A percentile compares a stretch with the other conserved stretches of the same genome.
These are phyloP conservation scores for Sugiyamaella xylanicola DNA, from an alignment of 1,139 yeast species.

Conservation along the genomic window DNA sequence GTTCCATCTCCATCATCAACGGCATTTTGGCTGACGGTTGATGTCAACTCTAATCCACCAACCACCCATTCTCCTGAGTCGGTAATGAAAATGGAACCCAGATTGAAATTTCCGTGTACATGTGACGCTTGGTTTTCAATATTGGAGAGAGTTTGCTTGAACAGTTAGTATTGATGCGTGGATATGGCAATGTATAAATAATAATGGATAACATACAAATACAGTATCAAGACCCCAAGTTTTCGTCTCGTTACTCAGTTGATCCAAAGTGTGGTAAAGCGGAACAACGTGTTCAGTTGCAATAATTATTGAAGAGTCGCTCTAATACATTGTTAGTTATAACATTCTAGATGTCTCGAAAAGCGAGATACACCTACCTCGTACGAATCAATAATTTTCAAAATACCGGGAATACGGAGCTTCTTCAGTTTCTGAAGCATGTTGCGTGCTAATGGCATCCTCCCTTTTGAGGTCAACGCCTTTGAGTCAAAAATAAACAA, in stretches of 20 bases:
- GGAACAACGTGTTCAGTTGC: conserved; percentile 81
- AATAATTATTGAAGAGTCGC: conserved; percentile 61
- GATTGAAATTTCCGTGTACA: conserved; percentile 64
- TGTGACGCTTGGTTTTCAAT: conserved; percentile 65
- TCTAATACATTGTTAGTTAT: conserved; percentile 40
- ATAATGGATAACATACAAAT: conserved; percentile 21
- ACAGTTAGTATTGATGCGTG: neutral
- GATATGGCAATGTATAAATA: neutral
- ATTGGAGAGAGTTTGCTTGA: conserved; percentile 54
- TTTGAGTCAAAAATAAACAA: conserved; percentile 64
- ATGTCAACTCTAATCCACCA: conserved; percentile 76
- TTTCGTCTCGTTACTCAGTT: conserved; percentile 43
- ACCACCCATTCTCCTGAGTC: conserved; percentile 80
- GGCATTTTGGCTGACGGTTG: conserved; percentile 38
- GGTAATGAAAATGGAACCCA: conserved; percentile 63
- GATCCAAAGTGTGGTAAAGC: conserved; percentile 41
- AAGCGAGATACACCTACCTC: conserved; percentile 41
- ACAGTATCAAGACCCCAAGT: conserved; percentile 58
- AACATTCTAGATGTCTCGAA: neutral
- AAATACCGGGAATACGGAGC: conserved; percentile 76
- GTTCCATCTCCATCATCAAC: conserved; percentile 35
- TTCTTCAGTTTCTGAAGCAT: conserved; percentile 65
- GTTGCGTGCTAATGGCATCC: conserved; percentile 58
- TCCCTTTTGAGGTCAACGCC: conserved; percentile 43
- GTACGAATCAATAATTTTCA: conserved; percentile 64